A percentile compares a stretch with the other conserved stretches of the same genome.
Evolutionary conservation across 2,329 filamentous ascomycete genomes (phyloP).

Genomic region (Pseudopithomyces maydicus): DNA sequence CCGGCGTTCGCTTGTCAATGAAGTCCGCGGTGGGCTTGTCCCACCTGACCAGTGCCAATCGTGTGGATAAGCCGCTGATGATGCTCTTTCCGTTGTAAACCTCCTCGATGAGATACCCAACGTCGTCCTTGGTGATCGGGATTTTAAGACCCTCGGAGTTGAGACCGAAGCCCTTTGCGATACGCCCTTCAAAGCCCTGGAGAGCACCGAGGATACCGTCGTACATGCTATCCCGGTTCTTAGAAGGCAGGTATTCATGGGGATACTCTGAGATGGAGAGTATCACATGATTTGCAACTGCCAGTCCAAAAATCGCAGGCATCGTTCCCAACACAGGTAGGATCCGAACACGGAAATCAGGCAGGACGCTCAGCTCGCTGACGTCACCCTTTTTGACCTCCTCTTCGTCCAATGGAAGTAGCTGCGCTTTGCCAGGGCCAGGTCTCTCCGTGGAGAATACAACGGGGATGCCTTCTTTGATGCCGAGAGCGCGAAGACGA

Average conservation of each 20-base stretch:
- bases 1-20: constrained; percentile 69
- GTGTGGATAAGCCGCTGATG: constrained; percentile 79
- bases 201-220: constrained; percentile 78
- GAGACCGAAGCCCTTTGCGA: constrained; percentile 62
- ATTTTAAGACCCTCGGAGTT: constrained; percentile 74
- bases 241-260: constrained; percentile 78
- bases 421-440: constrained; percentile 85
- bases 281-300: constrained; percentile 90
- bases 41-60: constrained; percentile 84
- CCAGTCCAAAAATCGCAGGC: constrained; percentile 94
- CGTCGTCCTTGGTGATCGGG: constrained; percentile 77
- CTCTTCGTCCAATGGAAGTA: constrained; percentile 84
- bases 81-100: constrained; percentile 83
- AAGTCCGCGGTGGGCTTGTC: constrained; percentile 65
- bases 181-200: constrained; percentile 78
- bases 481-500: constrained; percentile 74
- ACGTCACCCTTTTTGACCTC: constrained; percentile 87
- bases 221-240: constrained; percentile 89
- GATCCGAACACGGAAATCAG: constrained; percentile 94
- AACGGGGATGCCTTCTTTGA: constrained; percentile 84
- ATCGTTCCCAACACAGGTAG: constrained; percentile 94
- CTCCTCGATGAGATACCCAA: constrained; percentile 88
- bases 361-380: constrained; percentile 83
- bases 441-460: constrained; percentile 93
- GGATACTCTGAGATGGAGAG: constrained; percentile 82